phyloP scores from a whole-genome alignment of 805 yeast genomes.

The Wickerhamomyces bisporus region DNA sequence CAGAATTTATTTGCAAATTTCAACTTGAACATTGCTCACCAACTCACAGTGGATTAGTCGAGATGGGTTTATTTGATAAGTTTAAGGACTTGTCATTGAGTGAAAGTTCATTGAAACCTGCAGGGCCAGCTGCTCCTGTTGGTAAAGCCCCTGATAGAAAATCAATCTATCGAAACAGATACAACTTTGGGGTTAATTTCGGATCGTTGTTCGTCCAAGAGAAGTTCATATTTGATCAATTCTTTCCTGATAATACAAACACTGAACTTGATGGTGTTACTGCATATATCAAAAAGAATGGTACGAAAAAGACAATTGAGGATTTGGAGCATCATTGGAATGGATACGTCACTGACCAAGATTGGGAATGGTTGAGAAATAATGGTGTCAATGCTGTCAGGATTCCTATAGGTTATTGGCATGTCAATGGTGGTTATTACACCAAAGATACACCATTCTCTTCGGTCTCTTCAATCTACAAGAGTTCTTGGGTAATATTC shows the following conservation, averaged over 20 bases:
- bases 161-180: conserved; percentile 53
- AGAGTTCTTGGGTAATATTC: conserved; percentile 66
- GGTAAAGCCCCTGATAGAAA: conserved; percentile 31
- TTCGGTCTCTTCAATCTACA: conserved; percentile 49
- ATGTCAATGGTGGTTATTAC: conserved; percentile 58
- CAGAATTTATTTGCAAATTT: too few species aligned
- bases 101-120: too few species aligned
- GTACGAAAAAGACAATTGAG: conserved; percentile 47
- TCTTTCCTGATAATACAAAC: conserved; percentile 53
- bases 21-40: too few species aligned
- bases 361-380: conserved; percentile 71
- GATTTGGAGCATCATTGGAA: conserved; percentile 64
- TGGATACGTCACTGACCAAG: conserved; percentile 54
- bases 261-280: conserved; percentile 73
- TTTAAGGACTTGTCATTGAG: too few species aligned
- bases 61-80: too few species aligned
- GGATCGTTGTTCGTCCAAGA: conserved; percentile 81
- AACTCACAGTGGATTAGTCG: too few species aligned
- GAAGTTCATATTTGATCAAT: conserved; percentile 64
- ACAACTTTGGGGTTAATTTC: conserved; percentile 78
- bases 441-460: conserved; percentile 60
- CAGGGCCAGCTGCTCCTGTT: conserved; percentile 19
- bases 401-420: conserved; percentile 92
- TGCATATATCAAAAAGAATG: conserved; percentile 41
- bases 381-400: conserved; percentile 76